phyloP scores from a whole-genome alignment of 2,329 filamentous ascomycete genomes.

The Decorospora gaudefroyi region DNA sequence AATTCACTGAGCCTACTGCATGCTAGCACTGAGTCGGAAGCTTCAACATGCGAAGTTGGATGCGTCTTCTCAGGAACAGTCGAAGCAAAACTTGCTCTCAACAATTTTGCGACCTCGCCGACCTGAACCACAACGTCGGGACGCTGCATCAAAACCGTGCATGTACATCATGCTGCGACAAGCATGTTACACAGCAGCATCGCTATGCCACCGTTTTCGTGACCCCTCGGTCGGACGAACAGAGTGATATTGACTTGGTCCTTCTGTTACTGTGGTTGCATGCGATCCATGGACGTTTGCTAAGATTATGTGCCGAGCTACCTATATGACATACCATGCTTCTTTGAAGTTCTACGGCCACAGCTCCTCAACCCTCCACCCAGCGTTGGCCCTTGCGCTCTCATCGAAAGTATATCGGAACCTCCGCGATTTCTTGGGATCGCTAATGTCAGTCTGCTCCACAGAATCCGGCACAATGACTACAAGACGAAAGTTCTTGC shows the following conservation, averaged over 20 bases:
- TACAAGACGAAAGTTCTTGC: slow-evolving; percentile 81
- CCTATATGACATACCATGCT: too few relatives aligned
- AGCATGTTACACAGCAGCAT: slow-evolving; percentile 4
- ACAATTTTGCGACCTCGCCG: slow-evolving; percentile 22
- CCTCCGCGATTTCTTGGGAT: slow-evolving; percentile 65
- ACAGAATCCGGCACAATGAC: slow-evolving; percentile 81
- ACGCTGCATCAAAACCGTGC: slow-evolving; percentile 14
- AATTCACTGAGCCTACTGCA: too few relatives aligned
- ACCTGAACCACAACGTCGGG: slow-evolving; percentile 36
- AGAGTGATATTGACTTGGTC: background rate
- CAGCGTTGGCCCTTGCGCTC: slow-evolving; percentile 45
- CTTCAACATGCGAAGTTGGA: too few relatives aligned
- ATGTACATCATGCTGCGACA: slow-evolving; percentile 4
- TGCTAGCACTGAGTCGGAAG: too few relatives aligned
- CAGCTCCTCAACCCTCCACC: slow-evolving; percentile 62
- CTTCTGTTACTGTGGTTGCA: background rate
- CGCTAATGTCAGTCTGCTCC: slow-evolving; percentile 72
- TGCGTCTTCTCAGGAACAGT: too few relatives aligned
- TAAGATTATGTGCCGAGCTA: too few relatives aligned
- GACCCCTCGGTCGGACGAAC: too few relatives aligned
- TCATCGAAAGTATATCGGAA: slow-evolving; percentile 68
- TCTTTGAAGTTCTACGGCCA: slow-evolving; percentile 44
- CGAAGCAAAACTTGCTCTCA: too few relatives aligned
- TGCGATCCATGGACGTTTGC: too few relatives aligned
- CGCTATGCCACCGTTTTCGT: slow-evolving; percentile 6